Base-by-base conservation (phyloP, 768 basidiomycete genomes). In the Agaricus subrufescens region DNA sequence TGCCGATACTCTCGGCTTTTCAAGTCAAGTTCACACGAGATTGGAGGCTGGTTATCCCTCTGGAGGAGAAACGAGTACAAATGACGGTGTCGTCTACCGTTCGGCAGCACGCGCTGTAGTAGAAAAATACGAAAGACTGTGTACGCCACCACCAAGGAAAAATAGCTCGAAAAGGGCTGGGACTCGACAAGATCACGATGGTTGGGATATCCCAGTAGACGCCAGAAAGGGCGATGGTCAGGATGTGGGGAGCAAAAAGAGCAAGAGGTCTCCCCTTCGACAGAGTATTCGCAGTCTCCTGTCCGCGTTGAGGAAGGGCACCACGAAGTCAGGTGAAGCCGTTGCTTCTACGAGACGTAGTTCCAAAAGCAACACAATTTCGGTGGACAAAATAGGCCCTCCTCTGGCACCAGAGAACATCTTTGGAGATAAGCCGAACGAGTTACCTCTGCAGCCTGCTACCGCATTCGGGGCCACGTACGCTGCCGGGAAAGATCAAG, bases 301-400 rank as follows among this genome's bases (percentile, higher is more conserved):
- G 50, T 54, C 58, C 2, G 30, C 59, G 1, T 44, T 67, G 56
- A 67, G 61, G 43, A 64, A 65, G 58, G 58, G 63, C 8, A 46
- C 46, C 15, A 37, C 42, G 57, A 52, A 59, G 56, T 42, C 39
- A 52, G 12, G 50, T 50, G 38, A 56, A 56, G 25, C 26, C 26
- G 42, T 40, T 42, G 39, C 14, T 30, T 11, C 29, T 30, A 30
- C 46, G 12, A 48, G 30, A 30, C 14, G 26, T 48, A 3, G 12
- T 1, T 19, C 26, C 29, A 42, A 51, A 42, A 11, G 14, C 14
- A 39, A 14, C 14, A 7, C 26, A 15, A 42, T 14, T 26, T 14
- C 12, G 14, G 4, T 25, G 23, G 50, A 2, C 29, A 5, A 4
- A 25, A 23, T 42, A 26, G 38, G n/a, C 26, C 38, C 50, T n/a